These are phyloP conservation scores for Hypoxylon fragiforme DNA, from an alignment of 495 filamentous ascomycete species.

Conservation along the genomic window DNA sequence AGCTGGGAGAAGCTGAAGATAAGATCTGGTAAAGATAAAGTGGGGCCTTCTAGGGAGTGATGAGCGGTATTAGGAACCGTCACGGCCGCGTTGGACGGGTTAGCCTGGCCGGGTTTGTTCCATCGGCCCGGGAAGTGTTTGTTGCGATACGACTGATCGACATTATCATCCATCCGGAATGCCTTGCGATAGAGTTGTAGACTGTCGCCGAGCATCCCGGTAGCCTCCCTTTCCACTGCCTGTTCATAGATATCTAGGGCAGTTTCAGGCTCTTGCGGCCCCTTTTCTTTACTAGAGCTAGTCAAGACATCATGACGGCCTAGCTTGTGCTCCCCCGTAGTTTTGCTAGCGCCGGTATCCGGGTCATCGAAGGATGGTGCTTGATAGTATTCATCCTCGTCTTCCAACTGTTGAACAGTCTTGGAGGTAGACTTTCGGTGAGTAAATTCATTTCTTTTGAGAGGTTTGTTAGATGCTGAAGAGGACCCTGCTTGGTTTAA, in stretches of 20 bases:
- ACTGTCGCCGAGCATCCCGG: constrained; percentile 87
- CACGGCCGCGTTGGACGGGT: constrained; percentile 57
- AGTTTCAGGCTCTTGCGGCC: constrained; percentile 62
- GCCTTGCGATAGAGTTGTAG: constrained; percentile 86
- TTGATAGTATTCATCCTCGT: constrained; percentile 48
- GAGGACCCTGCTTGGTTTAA: constrained; percentile 13
- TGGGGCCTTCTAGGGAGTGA: constrained; percentile 59
- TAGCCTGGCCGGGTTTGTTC: constrained; percentile 41
- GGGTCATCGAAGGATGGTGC: constrained; percentile 44
- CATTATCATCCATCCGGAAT: constrained; percentile 81
- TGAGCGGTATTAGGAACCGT: constrained; percentile 60
- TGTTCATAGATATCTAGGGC: constrained; percentile 92
- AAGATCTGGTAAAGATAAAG: constrained; percentile 63
- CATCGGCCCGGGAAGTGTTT: constrained; percentile 80
- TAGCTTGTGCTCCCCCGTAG: constrained; percentile 18
- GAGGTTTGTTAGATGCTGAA: constrained; percentile 30
- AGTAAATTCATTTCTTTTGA: constrained; percentile 30
- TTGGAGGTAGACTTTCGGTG: constrained; percentile 25
- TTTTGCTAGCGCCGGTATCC: constrained; percentile 7
- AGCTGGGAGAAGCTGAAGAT: constrained; percentile 72
- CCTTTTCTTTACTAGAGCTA: constrained; percentile 6
- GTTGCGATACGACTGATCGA: constrained; percentile 82
- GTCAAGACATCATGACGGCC: constrained; percentile 14
- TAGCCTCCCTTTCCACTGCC: constrained; percentile 84
- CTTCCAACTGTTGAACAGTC: constrained; percentile 28